A percentile compares a stretch with the other conserved stretches of the same genome.
phyloP scores from a whole-genome alignment of 1,284 basidiomycete species.

The Chondrostereum purpureum region DNA sequence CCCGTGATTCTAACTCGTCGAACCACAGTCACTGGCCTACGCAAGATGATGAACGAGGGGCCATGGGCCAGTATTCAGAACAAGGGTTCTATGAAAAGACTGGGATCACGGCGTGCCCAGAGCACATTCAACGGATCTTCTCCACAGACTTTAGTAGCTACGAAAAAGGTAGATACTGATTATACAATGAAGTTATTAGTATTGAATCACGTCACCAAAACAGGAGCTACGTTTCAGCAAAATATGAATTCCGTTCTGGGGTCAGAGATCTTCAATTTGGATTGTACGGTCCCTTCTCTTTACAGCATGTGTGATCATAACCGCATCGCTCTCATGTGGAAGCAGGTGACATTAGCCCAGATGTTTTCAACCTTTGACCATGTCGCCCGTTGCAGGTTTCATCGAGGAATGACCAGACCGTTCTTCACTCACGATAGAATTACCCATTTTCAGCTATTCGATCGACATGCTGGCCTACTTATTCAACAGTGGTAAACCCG shows the following conservation, averaged over 20 bases:
- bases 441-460: conserved; percentile 48
- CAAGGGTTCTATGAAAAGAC: conserved; percentile 4
- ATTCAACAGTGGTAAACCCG: conserved; percentile 10
- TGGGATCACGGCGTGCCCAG: conserved; percentile 31
- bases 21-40: too few relatives aligned
- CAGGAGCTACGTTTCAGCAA: conserved; percentile 29
- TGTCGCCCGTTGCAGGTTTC: conserved; percentile 30
- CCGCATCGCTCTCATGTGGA: conserved; percentile 50
- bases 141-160: conserved; percentile 41
- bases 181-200: too few relatives aligned
- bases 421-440: conserved; percentile 50
- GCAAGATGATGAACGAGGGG: neutral
- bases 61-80: conserved; percentile 16
- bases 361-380: neutral
- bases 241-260: conserved; percentile 40
- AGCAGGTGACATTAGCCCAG: too few relatives aligned
- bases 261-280: conserved; percentile 54
- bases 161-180: conserved; percentile 37
- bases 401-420: conserved; percentile 50
- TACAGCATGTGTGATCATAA: too few relatives aligned
- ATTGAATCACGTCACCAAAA: too few relatives aligned
- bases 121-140: conserved; percentile 36
- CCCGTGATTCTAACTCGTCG: too few relatives aligned
- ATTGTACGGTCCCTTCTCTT: too few relatives aligned
- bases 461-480: conserved; percentile 38